phyloP scores from a whole-genome alignment of 2,329 filamentous ascomycete genomes.

The Raffaelea deltoideospora region DNA sequence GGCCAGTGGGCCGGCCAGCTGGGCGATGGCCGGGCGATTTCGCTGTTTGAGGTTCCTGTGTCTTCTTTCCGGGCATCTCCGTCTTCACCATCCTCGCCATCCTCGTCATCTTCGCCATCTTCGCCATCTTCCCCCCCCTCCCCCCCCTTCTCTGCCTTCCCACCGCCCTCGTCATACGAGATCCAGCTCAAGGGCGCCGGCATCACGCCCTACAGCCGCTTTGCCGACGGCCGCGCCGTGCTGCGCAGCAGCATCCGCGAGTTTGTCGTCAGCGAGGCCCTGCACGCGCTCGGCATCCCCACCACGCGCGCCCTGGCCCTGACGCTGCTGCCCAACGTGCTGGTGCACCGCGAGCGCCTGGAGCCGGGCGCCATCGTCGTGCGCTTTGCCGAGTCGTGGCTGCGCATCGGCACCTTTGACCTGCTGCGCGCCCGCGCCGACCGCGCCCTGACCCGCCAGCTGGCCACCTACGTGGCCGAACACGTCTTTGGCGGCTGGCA shows the following conservation, averaged over 20 bases:
- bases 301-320: constrained; percentile 76
- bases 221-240: constrained; percentile 91
- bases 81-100: too few relatives aligned
- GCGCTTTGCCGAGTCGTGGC: constrained; percentile 81
- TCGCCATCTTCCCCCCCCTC: constrained; percentile 25
- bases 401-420: constrained; percentile 92
- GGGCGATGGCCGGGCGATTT: constrained; percentile 88
- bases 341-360: constrained; percentile 60
- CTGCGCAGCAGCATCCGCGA: constrained; percentile 85
- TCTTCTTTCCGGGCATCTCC: too few relatives aligned
- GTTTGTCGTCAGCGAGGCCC: constrained; percentile 79
- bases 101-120: constrained; percentile 49
- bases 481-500: constrained; percentile 83
- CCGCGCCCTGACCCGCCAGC: constrained; percentile 51
- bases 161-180: constrained; percentile 46
- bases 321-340: constrained; percentile 56
- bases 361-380: constrained; percentile 90
- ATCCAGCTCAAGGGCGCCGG: constrained; percentile 91
- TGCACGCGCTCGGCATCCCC: constrained; percentile 75
- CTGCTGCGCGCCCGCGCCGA: constrained; percentile 74
- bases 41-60: constrained; percentile 76
- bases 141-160: constrained; percentile 20
- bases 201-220: constrained; percentile 84
- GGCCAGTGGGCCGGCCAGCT: constrained; percentile 93
- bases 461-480: constrained; percentile 75